Conservation (phyloP, 495 filamentous ascomycete species). For the Trichoderma gamsii region DNA sequence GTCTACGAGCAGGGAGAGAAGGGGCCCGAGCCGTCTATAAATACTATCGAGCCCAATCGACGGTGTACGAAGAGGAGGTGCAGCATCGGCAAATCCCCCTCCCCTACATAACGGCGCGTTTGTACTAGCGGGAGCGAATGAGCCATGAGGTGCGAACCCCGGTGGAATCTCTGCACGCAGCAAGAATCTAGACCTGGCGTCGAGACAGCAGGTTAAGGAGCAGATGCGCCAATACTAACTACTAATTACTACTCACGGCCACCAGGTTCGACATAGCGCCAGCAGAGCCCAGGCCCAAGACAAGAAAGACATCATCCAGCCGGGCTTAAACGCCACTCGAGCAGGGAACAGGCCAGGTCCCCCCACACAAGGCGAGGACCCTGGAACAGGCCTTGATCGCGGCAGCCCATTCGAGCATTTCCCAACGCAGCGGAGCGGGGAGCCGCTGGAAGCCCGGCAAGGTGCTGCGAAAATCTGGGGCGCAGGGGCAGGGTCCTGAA, state of each 20-base stretch:
- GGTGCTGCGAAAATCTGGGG: conserved; percentile 11
- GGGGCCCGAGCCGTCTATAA: no score
- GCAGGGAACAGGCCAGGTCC: conserved; percentile 4
- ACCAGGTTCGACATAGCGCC: no score
- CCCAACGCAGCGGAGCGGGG: not conserved
- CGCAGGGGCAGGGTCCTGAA: not conserved
- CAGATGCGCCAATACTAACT: no score
- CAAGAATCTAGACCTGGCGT: no score
- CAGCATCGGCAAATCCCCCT: not conserved
- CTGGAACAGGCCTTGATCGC: not conserved
- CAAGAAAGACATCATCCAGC: not conserved
- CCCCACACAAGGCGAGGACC: not conserved
- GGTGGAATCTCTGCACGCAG: no score
- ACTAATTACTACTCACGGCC: no score
- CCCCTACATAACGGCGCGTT: not conserved
- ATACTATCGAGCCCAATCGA: not conserved
- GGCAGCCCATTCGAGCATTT: not conserved
- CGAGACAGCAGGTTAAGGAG: no score
- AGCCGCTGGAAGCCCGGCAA: not conserved
- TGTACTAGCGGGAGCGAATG: no score
- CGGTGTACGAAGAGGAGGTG: not conserved
- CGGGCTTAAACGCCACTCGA: conserved; percentile 2
- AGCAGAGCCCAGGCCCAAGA: not conserved
- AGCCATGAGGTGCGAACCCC: no score
- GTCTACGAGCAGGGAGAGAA: no score